Evolutionary conservation across 2,329 filamentous ascomycete species (phyloP).

Genomic region (Fusarium azukiicola): DNA sequence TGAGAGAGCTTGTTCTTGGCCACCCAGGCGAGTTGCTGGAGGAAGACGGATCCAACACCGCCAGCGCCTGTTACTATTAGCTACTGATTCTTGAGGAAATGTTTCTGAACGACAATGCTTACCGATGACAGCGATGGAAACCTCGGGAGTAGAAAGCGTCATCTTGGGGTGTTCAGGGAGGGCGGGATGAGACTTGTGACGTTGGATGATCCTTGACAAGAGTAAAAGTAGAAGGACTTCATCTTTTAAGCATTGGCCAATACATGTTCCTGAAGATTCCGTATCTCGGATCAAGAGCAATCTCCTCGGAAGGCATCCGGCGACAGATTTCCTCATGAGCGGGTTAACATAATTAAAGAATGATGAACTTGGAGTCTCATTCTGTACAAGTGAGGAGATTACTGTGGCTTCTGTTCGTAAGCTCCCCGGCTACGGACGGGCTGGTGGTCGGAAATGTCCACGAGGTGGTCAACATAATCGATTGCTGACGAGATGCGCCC

Average conservation of each 20-base stretch:
- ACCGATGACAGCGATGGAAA: conserved; percentile 77
- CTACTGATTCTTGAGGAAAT: background rate
- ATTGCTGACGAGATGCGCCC: background rate
- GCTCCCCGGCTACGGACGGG: background rate
- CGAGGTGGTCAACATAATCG: background rate
- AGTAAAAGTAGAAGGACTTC: background rate
- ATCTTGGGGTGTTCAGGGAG: background rate
- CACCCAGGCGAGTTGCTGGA: conserved; percentile 88
- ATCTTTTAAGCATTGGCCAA: background rate
- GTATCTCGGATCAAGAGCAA: background rate
- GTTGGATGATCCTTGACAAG: background rate
- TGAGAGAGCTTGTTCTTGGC: conserved; percentile 80
- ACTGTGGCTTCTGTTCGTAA: background rate
- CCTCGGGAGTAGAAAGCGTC: conserved; percentile 47
- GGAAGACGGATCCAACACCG: conserved; percentile 95
- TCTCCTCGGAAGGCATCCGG: background rate
- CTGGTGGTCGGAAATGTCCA: background rate
- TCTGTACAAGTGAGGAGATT: background rate
- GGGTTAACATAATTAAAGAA: background rate
- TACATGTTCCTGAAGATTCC: background rate
- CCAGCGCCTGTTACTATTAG: conserved; percentile 85
- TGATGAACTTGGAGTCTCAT: background rate
- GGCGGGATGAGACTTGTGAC: background rate
- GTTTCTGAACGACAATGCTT: conserved; percentile 34
- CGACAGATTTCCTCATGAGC: background rate